A percentile compares a stretch with the other conserved stretches of the same genome.
phyloP scores from a whole-genome alignment of 176 grass and related monocot genomes.

The Alloteropsis semialata region DNA sequence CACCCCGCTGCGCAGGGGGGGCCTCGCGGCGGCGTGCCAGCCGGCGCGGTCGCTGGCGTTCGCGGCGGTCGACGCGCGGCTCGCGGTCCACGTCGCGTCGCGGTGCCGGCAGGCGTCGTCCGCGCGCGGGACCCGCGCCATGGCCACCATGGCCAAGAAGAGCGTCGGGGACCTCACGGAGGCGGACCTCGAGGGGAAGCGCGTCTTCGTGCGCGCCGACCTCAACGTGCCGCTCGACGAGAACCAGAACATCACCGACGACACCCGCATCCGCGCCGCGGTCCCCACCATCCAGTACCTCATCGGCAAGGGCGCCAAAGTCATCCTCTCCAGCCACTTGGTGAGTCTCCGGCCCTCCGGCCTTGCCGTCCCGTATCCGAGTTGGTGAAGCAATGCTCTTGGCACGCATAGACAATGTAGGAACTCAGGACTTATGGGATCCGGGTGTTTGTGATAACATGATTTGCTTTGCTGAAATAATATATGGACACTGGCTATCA shows the following conservation, averaged over 20 bases:
- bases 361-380: background rate
- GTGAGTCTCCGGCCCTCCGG: constrained; percentile 23
- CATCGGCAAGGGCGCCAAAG: constrained; percentile 54
- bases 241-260: constrained; percentile 66
- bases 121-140: constrained; percentile 37
- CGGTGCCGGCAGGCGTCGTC: constrained; percentile 36
- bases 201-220: constrained; percentile 66
- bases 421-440: background rate
- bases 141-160: constrained; percentile 62
- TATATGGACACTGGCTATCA: background rate
- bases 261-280: constrained; percentile 68
- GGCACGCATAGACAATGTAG: constrained; percentile 11
- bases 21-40: constrained; percentile 41
- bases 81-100: constrained; percentile 49
- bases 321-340: constrained; percentile 78
- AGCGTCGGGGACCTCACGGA: constrained; percentile 64
- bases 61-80: constrained; percentile 37
- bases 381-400: background rate
- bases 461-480: background rate
- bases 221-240: constrained; percentile 78
- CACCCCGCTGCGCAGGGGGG: constrained; percentile 28
- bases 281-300: constrained; percentile 73
- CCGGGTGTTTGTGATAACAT: background rate
- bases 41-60: constrained; percentile 41
- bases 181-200: constrained; percentile 64